phyloP scores from a whole-genome alignment of 768 basidiomycete genomes.

The Boletus sp. region DNA sequence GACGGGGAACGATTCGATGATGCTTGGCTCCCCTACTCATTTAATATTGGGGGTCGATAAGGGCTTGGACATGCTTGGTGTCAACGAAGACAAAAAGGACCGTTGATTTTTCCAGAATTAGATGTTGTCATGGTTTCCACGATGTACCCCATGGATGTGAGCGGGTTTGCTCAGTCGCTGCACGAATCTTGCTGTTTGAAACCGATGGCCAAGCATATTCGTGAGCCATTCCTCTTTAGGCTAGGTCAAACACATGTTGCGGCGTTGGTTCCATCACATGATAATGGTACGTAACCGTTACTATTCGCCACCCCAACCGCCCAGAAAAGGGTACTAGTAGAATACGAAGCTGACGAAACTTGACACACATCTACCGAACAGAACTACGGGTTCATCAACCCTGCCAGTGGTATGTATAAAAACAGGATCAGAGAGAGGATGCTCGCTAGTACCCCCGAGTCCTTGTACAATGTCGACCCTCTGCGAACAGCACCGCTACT shows the following conservation, averaged over 20 bases:
- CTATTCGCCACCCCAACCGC: background rate
- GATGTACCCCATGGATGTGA: background rate
- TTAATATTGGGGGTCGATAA: constrained; percentile 19
- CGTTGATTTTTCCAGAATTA: constrained; percentile 10
- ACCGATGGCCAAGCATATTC: background rate
- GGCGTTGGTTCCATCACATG: too few relatives aligned
- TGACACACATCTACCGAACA: background rate
- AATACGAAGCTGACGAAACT: background rate
- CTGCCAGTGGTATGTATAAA: constrained; percentile 7
- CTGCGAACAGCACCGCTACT: constrained; percentile 47
- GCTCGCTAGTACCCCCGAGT: background rate
- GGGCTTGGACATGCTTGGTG: background rate
- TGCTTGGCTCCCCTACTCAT: constrained; percentile 28
- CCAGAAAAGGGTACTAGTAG: background rate
- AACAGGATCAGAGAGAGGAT: background rate
- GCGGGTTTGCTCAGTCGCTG: background rate
- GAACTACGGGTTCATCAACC: background rate
- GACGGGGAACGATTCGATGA: constrained; percentile 30
- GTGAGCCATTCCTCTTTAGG: background rate
- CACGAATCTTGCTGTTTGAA: too few relatives aligned
- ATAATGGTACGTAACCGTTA: background rate
- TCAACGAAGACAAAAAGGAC: constrained; percentile 15
- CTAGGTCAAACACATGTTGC: too few relatives aligned
- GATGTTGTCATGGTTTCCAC: background rate
- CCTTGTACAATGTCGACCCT: constrained; percentile 14